A percentile compares a stretch with the other conserved stretches of the same genome.
phyloP scores from a whole-genome alignment of 2,329 filamentous ascomycete genomes.

The Fusarium incarnatum region DNA sequence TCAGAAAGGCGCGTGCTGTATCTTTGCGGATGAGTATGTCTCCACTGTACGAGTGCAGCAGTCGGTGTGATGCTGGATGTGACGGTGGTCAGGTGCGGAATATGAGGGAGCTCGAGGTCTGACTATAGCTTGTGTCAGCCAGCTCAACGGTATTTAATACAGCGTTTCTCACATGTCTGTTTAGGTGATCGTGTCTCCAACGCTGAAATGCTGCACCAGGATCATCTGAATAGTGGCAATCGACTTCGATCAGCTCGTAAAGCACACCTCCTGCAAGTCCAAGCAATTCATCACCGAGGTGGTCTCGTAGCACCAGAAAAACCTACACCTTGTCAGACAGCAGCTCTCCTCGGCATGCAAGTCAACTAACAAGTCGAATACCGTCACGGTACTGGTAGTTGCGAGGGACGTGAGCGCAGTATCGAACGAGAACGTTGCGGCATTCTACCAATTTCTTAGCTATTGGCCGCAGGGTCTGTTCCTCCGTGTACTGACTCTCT shows the following conservation, averaged over 20 bases:
- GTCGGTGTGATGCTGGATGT: constrained; percentile 57
- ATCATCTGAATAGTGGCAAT: constrained; percentile 58
- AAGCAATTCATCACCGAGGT: constrained; percentile 59
- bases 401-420: constrained; percentile 58
- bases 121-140: constrained; percentile 45
- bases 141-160: background rate
- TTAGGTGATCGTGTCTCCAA: constrained; percentile 59
- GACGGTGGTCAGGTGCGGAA: constrained; percentile 61
- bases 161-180: constrained; percentile 53
- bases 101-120: constrained; percentile 59
- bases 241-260: constrained; percentile 61
- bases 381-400: constrained; percentile 61
- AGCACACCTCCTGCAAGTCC: constrained; percentile 58
- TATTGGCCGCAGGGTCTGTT: background rate
- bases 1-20: constrained; percentile 57
- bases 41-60: constrained; percentile 52
- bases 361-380: constrained; percentile 52
- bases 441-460: constrained; percentile 52
- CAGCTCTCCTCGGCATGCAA: background rate
- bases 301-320: constrained; percentile 57
- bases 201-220: constrained; percentile 59
- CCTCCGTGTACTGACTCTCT: constrained; percentile 30
- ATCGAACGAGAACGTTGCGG: constrained; percentile 58
- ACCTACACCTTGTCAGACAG: constrained; percentile 46
- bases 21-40: constrained; percentile 52